Percentiles rank a stretch among this genome's conserved stretches.
phyloP scores from a whole-genome alignment of 106 monocot genomes.

The Apostasia ramifera region DNA sequence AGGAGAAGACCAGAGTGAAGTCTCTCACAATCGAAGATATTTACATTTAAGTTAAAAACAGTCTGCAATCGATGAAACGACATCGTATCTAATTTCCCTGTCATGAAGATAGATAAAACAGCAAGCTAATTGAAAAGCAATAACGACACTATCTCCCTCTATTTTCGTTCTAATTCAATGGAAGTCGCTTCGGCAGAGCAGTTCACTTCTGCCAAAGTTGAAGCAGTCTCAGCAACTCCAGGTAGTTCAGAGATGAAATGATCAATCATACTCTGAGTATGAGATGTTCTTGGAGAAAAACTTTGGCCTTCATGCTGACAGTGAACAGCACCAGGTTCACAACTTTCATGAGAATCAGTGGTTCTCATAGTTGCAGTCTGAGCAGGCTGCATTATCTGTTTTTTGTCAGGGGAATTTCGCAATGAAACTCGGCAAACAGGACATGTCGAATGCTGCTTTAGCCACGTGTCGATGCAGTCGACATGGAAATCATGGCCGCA shows the following conservation, averaged over 20 bases:
- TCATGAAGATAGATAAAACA: too few relatives aligned
- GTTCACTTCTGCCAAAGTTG: conserved; percentile 8
- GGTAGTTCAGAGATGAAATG: conserved; percentile 15
- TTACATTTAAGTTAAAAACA: too few relatives aligned
- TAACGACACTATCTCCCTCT: too few relatives aligned
- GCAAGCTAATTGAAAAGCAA: too few relatives aligned
- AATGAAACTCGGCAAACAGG: conserved; percentile 82
- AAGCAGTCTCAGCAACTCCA: neutral
- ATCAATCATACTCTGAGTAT: conserved; percentile 17
- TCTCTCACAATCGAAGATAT: too few relatives aligned
- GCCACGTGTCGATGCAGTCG: conserved; percentile 77
- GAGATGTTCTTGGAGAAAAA: conserved; percentile 8
- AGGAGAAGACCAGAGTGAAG: too few relatives aligned
- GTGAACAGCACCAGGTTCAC: conserved; percentile 12
- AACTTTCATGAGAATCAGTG: conserved; percentile 8
- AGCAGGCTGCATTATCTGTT: conserved; percentile 26
- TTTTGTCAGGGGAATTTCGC: conserved; percentile 46
- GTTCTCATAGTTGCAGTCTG: conserved; percentile 33
- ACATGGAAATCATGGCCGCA: conserved; percentile 71
- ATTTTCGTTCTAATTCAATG: too few relatives aligned
- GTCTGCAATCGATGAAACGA: too few relatives aligned
- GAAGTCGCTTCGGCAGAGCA: neutral
- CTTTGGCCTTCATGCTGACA: conserved; percentile 3
- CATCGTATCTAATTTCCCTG: too few relatives aligned
- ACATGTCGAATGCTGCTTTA: conserved; percentile 73